Conservation (phyloP, 805 yeast genomes). For the Monosporozyma aerobia region DNA sequence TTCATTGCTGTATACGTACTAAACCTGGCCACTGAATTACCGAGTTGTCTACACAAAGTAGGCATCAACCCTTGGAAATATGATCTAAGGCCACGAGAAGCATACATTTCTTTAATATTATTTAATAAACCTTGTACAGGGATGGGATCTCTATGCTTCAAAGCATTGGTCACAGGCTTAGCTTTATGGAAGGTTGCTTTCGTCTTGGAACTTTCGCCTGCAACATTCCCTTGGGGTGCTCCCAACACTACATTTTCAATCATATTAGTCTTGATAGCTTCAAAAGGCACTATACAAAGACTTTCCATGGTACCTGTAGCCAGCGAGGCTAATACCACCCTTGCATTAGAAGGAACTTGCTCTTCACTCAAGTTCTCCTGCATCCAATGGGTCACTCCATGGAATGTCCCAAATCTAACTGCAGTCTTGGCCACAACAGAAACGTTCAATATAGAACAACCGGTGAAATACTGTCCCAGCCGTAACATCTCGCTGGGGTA, state of each 20-base stretch:
- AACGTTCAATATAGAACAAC: slow-evolving; percentile 65
- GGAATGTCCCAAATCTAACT: slow-evolving; percentile 61
- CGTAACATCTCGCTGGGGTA: slow-evolving; percentile 6
- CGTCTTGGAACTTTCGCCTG: slow-evolving; percentile 24
- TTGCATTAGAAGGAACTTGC: slow-evolving; percentile 44
- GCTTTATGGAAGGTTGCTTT: slow-evolving; percentile 4
- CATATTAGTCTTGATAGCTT: slow-evolving; percentile 71
- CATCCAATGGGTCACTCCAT: slow-evolving; percentile 40
- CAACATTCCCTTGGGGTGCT: not conserved
- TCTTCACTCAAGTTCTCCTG: slow-evolving; percentile 43
- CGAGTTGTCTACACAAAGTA: slow-evolving; percentile 72
- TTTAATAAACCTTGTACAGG: slow-evolving; percentile 40
- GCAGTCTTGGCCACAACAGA: slow-evolving; percentile 70
- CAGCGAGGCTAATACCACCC: slow-evolving; percentile 73
- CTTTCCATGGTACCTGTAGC: slow-evolving; percentile 81
- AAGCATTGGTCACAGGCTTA: slow-evolving; percentile 25
- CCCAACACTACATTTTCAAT: slow-evolving; percentile 43
- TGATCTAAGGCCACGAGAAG: slow-evolving; percentile 63
- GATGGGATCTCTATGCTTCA: slow-evolving; percentile 43
- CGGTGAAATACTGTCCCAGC: slow-evolving; percentile 37
- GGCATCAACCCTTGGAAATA: slow-evolving; percentile 76
- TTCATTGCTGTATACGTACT: slow-evolving; percentile 72
- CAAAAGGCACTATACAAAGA: slow-evolving; percentile 81
- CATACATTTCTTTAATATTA: slow-evolving; percentile 57
- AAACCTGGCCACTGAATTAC: slow-evolving; percentile 74